Evolutionary conservation across 441 rosid species (phyloP), one percentile per base, ranked within the genome.

Genomic region (Pelargonium cotyledonis): DNA sequence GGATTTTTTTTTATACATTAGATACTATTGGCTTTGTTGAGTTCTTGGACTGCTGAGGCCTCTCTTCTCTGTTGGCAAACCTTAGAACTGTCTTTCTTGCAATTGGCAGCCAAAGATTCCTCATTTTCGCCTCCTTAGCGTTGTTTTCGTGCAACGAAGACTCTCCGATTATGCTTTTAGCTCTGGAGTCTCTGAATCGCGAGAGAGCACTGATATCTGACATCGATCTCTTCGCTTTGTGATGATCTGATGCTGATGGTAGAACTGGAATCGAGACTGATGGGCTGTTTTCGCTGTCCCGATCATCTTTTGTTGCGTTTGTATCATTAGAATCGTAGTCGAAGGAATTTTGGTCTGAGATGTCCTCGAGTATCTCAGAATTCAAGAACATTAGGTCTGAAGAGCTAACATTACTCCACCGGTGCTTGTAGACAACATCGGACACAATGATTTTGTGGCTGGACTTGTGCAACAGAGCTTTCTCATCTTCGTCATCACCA

Each of bases 331-430:
- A 26, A n/a, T 81, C 83, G 29, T 70, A 26, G 29, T 68, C 70
- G 40, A 81, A 72, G 70, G 91, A 84, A 65, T 90, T 81, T 65
- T 80, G 77, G 78, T 84, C 82, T 2, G 96, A 83, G 46, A 73
- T 38, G 8, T 81, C 80, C 8, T 74, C 75, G 19, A 89, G 80
- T 96, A 95, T 78, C 74, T 95, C 96, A 0, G 89, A 85, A 12
- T 83, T 90, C 83, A 95, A 73, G 76, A 82, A 83, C 87, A 88
- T 81, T 51, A 92, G 64, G 73, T 92, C 99, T 0, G 97, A 95
- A 1, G 96, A 85, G 71, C 89, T 91, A 58, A 88, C 92, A 65
- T 75, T 86, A 78, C 99, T 95, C 99, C 99, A 95, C 18, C 99
- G 73, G 53, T 80, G 85, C 82, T 88, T 84, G 65, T 89, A 79